Percentiles rank a stretch among this genome's conserved stretches.
Conservation (phyloP, 352 stramenopile species). For the Globisporangium takayamanum region DNA sequence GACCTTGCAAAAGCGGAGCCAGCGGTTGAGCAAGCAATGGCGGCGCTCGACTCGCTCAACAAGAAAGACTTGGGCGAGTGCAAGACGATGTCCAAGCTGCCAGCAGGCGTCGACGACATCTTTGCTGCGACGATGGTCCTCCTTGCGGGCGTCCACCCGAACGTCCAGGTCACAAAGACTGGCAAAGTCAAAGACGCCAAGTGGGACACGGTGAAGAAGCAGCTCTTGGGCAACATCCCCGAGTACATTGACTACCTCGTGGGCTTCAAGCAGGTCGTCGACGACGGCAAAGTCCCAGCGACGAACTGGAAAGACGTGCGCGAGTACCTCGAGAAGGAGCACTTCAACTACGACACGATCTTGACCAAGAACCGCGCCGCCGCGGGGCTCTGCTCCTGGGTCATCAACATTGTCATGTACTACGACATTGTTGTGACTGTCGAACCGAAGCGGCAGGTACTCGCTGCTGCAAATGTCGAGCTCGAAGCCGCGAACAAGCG, state of each 20-base stretch:
- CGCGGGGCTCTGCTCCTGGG: constrained; percentile 91
- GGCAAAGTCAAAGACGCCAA: constrained; percentile 95
- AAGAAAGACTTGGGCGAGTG: constrained; percentile 95
- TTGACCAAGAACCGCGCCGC: constrained; percentile 93
- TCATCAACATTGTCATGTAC: constrained; percentile 96
- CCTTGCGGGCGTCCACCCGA: constrained; percentile 92
- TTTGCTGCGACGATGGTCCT: constrained; percentile 92
- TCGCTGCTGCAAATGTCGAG: constrained; percentile 89
- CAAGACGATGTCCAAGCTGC: constrained; percentile 95
- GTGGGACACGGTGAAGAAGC: constrained; percentile 94
- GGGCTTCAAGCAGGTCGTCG: constrained; percentile 91
- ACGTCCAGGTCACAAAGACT: constrained; percentile 90
- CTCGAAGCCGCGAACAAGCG: constrained; percentile 88
- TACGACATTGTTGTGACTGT: constrained; percentile 95
- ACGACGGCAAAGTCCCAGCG: constrained; percentile 89
- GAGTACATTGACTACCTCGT: constrained; percentile 95
- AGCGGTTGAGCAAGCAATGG: constrained; percentile 93
- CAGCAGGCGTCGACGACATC: constrained; percentile 92
- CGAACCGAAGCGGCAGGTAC: constrained; percentile 90
- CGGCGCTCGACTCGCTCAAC: constrained; percentile 93
- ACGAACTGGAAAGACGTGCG: constrained; percentile 94
- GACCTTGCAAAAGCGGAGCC: constrained; percentile 94
- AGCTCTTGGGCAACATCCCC: constrained; percentile 92
- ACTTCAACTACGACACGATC: constrained; percentile 95
- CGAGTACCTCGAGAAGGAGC: constrained; percentile 89